Base-by-base conservation (phyloP, 345 rosid genomes). In the Pugionium cornutum region DNA sequence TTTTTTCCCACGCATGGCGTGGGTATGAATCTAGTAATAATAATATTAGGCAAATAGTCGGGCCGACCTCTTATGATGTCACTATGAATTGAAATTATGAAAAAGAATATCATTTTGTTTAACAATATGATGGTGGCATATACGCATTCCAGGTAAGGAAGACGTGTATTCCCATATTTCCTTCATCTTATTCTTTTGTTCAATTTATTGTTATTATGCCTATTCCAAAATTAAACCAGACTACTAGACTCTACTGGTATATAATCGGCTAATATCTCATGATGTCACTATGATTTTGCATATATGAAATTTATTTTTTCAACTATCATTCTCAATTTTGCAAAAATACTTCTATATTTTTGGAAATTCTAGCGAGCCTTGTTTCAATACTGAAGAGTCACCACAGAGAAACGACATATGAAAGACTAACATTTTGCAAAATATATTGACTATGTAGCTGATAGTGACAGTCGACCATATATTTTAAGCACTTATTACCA, bases 121-220 rank as follows among this genome's bases (percentile, higher is more conserved):
- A 64, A 49, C 9, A 64, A 50, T 5, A 56, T 64, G 65, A 64
- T 71, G 65, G 58, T 47, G 50, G 53, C 53, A 56, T 64, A 64
- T 32, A 56, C 52, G 41, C 70, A 18, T 72, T 64, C 57, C 69
- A 63, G 56, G 51, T 63, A 70, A 70, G 64, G n/a, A 47, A 39
- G 58, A 70, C 75, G 75, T 63, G 75, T 70, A 54, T 47, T 51
- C 65, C 69, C 50, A 37, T 54, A 30, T 55, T 39, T 32, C 36
- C 6, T 35, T 51, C 61, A 28, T 33, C 36, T 58, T 59, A 11
- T 51, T 51, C 11, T 51, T 59, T 29, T 32, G 41, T 33, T 9
- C 44, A 53, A 1, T 33, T n/a, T 55, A 54, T 54, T 34, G 44
- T 1, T 18, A 11, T 5, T 44, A 6, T 37, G 46, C 32, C 47